phyloP scores from a whole-genome alignment of 257 asterid species.

The Plectranthus barbatus region DNA sequence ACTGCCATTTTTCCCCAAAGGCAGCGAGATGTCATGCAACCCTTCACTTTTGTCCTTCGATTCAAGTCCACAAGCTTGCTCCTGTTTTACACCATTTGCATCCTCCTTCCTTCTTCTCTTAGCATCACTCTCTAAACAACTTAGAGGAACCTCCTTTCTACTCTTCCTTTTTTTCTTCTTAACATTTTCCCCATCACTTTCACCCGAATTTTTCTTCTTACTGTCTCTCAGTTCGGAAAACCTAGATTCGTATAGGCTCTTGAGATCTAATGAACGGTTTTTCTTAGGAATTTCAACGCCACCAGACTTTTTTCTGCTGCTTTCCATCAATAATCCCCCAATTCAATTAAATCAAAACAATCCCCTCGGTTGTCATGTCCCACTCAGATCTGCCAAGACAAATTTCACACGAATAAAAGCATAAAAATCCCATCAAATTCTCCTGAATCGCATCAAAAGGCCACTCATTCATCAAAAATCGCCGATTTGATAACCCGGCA shows the following conservation, averaged over 20 bases:
- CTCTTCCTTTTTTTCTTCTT: conserved; percentile 53
- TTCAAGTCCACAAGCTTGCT: conserved; percentile 26
- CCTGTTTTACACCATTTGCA: conserved; percentile 29
- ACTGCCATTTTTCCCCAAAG: conserved; percentile 48
- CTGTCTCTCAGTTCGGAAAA: conserved; percentile 29
- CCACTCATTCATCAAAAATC: conserved; percentile 14
- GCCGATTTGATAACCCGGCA: conserved; percentile 18
- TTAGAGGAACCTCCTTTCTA: conserved; percentile 46
- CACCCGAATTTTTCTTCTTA: conserved; percentile 27
- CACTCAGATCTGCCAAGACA: conserved; percentile 74
- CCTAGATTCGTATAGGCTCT: conserved; percentile 54
- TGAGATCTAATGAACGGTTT: conserved; percentile 80
- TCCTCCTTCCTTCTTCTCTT: conserved; percentile 54
- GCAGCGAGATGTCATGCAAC: conserved; percentile 45
- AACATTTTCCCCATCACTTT: conserved; percentile 30
- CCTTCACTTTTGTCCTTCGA: conserved; percentile 24
- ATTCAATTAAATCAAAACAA: conserved; percentile 43
- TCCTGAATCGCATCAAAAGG: conserved; percentile 15
- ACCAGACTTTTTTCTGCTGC: conserved; percentile 41
- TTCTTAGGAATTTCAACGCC: conserved; percentile 53
- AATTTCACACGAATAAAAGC: conserved; percentile 23
- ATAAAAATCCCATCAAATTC: conserved; percentile 13
- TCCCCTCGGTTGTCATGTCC: conserved; percentile 27
- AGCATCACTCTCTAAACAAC: conserved; percentile 39
- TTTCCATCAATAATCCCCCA: conserved; percentile 71